Evolutionary conservation across 805 yeast genomes (phyloP), one percentile per base, ranked within the genome.

Genomic region (Cyberlindnera americana): DNA sequence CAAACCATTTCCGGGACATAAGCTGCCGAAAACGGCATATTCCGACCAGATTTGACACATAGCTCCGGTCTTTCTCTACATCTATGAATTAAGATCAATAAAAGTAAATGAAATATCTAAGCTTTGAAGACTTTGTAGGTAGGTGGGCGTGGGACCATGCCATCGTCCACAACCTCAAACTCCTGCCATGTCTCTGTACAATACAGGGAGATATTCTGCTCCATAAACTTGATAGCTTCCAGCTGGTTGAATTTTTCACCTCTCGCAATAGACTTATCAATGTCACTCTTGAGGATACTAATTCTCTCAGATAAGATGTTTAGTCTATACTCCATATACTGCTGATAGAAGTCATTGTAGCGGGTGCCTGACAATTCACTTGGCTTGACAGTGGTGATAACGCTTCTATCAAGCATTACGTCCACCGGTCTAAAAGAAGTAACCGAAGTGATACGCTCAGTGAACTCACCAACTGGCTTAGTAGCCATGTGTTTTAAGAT

Each of bases 401-500:
- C 70, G 13, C 69, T 60, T 29, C 67, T 70, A 18, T 64, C 66
- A 28, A 51, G 38, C 35, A 57, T 49, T 25, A 67, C 57, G 39
- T 65, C 60, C 35, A 59, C 60, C 17, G 75, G 71, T 51, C 70
- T 62, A 49, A 60, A 68, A 5, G 69, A 62, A n/a, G 66, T 65
- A 33, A 70, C 72, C 3, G 66, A 53, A 2, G 73, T 66, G 45
- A 70, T 66, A 56, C 73, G 62, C 46, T 69, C 73, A 19, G 43
- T 44, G 44, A 56, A 53, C 14, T 48, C 43, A 29, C 65, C 64
- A 19, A 52, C 49, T 13, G 76, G 75, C 38, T 66, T 66, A 16
- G 73, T 65, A 7, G 75, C 77, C 41, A 72, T 59, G 45, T 72
- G 77, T 45, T 61, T 66, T 17, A 72, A 50, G 23, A 69, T 58